These are phyloP conservation scores for Quercus cerris DNA, from an alignment of 306 rosid genomes.

Conservation along the genomic window DNA sequence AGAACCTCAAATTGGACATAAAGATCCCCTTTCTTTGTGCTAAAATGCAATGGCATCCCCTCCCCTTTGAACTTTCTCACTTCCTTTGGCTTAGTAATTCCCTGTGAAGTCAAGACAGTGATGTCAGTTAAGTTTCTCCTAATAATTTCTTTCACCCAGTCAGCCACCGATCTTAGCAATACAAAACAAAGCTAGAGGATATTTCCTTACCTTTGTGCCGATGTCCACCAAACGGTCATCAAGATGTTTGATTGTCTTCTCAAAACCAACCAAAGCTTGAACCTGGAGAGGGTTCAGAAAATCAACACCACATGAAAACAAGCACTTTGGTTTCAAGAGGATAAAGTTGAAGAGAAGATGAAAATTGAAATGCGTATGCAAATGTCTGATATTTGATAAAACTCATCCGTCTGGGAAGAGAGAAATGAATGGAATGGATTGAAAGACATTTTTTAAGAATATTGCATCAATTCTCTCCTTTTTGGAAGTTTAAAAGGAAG, in stretches of 20 bases:
- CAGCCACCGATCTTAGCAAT: background rate
- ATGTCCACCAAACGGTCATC: slow-evolving; percentile 87
- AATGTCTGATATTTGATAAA: background rate
- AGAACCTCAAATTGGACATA: slow-evolving; percentile 79
- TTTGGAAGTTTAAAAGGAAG: too few species aligned
- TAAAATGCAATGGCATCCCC: slow-evolving; percentile 93
- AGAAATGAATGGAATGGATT: too few species aligned
- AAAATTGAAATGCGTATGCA: background rate
- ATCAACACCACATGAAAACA: slow-evolving; percentile 15
- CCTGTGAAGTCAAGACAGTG: slow-evolving; percentile 42
- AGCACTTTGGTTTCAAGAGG: background rate
- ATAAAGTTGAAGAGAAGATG: background rate
- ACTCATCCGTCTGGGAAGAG: too few species aligned
- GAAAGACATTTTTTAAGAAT: too few species aligned
- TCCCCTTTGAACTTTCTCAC: slow-evolving; percentile 90
- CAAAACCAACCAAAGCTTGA: slow-evolving; percentile 96
- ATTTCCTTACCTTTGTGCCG: slow-evolving; percentile 70
- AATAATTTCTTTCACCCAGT: background rate
- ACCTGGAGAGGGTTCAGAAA: slow-evolving; percentile 47
- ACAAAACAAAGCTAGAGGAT: background rate
- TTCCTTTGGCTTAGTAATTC: slow-evolving; percentile 86
- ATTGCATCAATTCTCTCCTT: too few species aligned
- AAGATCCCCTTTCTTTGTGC: slow-evolving; percentile 86
- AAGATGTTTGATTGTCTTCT: slow-evolving; percentile 80
- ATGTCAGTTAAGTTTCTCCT: slow-evolving; percentile 14